Percentiles rank a stretch among this genome's conserved stretches.
Conservation (phyloP, 163 green algal genomes). For the Chlorella variabilis region DNA sequence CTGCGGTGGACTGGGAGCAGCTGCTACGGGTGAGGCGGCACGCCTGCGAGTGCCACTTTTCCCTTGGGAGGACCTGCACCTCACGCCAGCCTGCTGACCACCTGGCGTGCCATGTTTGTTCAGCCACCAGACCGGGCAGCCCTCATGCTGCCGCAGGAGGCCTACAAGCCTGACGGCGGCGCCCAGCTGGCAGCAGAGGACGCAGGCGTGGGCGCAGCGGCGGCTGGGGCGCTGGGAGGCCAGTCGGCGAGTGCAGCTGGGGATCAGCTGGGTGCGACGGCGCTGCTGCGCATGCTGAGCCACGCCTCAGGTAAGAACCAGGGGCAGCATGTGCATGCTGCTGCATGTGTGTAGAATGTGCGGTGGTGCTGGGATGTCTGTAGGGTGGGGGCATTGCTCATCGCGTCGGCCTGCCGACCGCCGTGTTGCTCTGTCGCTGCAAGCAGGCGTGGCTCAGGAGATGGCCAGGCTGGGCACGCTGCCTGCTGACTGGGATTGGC, state of each 20-base stretch:
- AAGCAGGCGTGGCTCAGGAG: background rate
- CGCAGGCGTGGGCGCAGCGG: too few relatives aligned
- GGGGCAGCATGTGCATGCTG: background rate
- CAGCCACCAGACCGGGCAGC: background rate
- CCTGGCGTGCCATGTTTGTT: too few relatives aligned
- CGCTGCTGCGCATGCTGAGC: constrained; percentile 9
- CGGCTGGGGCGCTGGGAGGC: too few relatives aligned
- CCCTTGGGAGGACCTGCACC: too few relatives aligned
- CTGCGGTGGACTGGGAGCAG: constrained; percentile 30
- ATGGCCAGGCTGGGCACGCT: background rate
- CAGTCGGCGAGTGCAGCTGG: background rate
- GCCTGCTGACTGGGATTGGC: too few relatives aligned
- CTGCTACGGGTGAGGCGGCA: constrained; percentile 22
- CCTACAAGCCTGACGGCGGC: background rate
- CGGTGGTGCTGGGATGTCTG: too few relatives aligned
- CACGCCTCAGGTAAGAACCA: background rate
- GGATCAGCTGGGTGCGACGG: background rate
- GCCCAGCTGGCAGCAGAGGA: background rate
- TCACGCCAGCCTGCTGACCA: too few relatives aligned
- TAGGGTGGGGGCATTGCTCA: too few relatives aligned
- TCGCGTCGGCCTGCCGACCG: too few relatives aligned
- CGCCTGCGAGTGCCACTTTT: background rate
- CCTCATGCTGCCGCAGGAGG: background rate
- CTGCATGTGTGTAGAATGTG: background rate
- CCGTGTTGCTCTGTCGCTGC: background rate